Percentiles rank a stretch among this genome's conserved stretches.
phyloP scores from a whole-genome alignment of 106 monocot species.

The Dendrobium chrysotoxum region DNA sequence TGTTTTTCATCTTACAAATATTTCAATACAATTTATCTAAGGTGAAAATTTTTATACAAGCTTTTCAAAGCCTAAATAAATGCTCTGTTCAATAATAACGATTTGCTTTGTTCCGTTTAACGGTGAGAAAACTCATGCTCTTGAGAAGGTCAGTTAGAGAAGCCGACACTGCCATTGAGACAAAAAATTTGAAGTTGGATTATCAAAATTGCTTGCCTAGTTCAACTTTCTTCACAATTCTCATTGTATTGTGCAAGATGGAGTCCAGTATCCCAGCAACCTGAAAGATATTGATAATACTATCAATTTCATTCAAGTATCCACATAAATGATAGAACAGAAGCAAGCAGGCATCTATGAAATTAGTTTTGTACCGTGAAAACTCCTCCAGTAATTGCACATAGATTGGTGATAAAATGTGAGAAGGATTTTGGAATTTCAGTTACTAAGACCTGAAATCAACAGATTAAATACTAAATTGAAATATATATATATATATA shows the following conservation, averaged over 20 bases:
- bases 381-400: slow-evolving; percentile 93
- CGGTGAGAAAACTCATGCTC: no score
- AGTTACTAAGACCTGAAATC: slow-evolving; percentile 70
- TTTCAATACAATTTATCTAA: not conserved
- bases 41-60: not conserved
- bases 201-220: slow-evolving; percentile 35
- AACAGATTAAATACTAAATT: not conserved
- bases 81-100: not conserved
- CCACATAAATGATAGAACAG: not conserved
- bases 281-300: slow-evolving; percentile 22
- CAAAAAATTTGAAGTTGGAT: not conserved
- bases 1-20: not conserved
- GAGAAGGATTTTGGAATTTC: slow-evolving; percentile 86
- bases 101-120: not conserved
- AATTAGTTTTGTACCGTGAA: slow-evolving; percentile 64
- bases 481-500: no score
- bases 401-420: slow-evolving; percentile 93
- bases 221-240: slow-evolving; percentile 57
- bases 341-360: not conserved
- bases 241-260: slow-evolving; percentile 60
- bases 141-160: not conserved
- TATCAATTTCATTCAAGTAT: not conserved
- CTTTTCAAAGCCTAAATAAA: not conserved
- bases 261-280: slow-evolving; percentile 69
- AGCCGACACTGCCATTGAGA: not conserved